Evolutionary conservation across 371 early-diverging fungal genomes (phyloP), one percentile per base, ranked within the genome.

Genomic region (Mucor irregularis): DNA sequence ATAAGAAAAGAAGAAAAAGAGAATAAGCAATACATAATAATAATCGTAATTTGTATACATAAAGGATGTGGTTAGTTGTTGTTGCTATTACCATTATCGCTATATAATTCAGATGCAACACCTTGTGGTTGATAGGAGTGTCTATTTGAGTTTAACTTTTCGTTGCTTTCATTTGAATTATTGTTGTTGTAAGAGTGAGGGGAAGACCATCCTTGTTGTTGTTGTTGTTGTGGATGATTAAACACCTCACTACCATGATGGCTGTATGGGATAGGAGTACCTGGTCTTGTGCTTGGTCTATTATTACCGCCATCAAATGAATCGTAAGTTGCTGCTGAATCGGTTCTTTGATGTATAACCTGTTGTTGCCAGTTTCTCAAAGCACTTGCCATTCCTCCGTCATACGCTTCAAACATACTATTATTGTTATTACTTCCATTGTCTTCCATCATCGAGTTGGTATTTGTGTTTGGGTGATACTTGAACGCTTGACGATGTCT

Each of bases 331-430:
- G 54, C 49, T 10, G 31, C 42, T 6, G 61, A 61, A n/a, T 63
- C 53, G 4, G 57, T 49, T 58, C 63, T 35, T 24, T 57, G 58
- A 38, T 54, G 58, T 21, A 25, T 24, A 13, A 61, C 49, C 34
- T 64, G 58, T 11, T 55, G 37, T 24, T 58, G 53, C 64, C 64
- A 64, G 22, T 58, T 53, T 43, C 48, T 49, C 11, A 64, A 28
- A 3, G 58, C 64, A 10, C 54, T 58, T 26, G 47, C 45, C 8
- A 64, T 45, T 5, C 46, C 50, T 24, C 30, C 51, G n/a, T 55
- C 14, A 48, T 61, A 53, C 25, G 38, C 28, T 34, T 56, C 58
- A 34, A 50, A 55, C 34, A 62, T 21, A 0, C 28, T 42, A 26
- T 29, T 37, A 21, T 19, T 53, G 28, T 25, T 39, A 35, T 3